A percentile compares a stretch with the other conserved stretches of the same genome.
Conservation (phyloP, 192 early-diverging fungal genomes). For the Dissophora globulifera region DNA sequence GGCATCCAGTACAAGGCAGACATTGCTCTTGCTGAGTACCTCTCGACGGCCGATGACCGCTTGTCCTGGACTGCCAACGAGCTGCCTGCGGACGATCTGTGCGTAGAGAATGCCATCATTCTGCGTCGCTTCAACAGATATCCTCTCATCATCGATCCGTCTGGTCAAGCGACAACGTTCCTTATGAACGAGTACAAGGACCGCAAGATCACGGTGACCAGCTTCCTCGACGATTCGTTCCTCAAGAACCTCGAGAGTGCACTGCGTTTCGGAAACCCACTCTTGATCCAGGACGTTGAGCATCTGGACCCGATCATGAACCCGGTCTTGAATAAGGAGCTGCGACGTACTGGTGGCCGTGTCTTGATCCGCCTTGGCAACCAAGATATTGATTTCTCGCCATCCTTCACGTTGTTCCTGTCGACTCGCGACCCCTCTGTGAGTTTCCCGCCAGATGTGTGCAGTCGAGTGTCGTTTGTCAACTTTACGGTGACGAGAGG, state of each 20-base stretch:
- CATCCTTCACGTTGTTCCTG: constrained; percentile 94
- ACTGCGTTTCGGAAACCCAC: constrained; percentile 97
- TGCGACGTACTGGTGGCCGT: constrained; percentile 95
- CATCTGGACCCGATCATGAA: constrained; percentile 98
- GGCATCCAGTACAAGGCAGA: constrained; percentile 80
- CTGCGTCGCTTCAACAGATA: constrained; percentile 94
- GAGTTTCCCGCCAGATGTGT: constrained; percentile 95
- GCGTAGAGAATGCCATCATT: constrained; percentile 99
- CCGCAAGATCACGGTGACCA: constrained; percentile 91
- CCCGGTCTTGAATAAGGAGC: constrained; percentile 96
- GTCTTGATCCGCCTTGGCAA: constrained; percentile 94
- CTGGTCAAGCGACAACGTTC: constrained; percentile 92
- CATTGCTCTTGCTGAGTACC: constrained; percentile 88
- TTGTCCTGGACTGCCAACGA: constrained; percentile 87
- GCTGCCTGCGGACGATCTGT: constrained; percentile 91
- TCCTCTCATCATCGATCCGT: constrained; percentile 97
- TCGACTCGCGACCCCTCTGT: constrained; percentile 95
- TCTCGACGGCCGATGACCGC: constrained; percentile 92
- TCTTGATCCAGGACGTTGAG: constrained; percentile 98
- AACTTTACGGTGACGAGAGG: constrained; percentile 98
- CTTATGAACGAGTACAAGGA: constrained; percentile 87
- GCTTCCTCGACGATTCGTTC: constrained; percentile 98
- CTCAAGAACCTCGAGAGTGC: constrained; percentile 98
- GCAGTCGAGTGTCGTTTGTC: constrained; percentile 97
- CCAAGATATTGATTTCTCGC: constrained; percentile 99